These are phyloP conservation scores for Penicillium verrucosum DNA, from an alignment of 2,329 filamentous ascomycete species.

Conservation along the genomic window DNA sequence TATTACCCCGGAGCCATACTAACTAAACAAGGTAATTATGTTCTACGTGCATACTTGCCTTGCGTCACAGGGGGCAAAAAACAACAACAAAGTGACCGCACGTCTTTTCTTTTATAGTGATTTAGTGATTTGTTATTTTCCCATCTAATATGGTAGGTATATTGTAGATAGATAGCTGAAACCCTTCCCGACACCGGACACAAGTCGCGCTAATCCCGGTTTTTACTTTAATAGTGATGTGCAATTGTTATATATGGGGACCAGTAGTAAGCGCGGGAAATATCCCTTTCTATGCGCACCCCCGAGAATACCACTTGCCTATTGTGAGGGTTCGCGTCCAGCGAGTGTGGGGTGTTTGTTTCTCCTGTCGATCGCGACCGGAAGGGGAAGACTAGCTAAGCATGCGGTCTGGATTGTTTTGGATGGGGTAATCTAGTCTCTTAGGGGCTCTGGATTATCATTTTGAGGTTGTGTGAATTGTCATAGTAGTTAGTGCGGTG, in stretches of 20 bases:
- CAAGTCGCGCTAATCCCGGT: neutral
- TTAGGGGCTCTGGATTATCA: neutral
- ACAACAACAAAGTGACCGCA: neutral
- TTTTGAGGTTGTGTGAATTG: neutral
- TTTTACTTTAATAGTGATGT: neutral
- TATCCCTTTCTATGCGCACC: neutral
- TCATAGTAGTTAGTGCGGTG: neutral
- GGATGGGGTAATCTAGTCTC: neutral
- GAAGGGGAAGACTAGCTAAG: slow-evolving; percentile 6
- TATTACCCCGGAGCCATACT: neutral
- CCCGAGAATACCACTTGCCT: neutral
- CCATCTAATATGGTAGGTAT: neutral
- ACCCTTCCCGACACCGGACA: neutral
- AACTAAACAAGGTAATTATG: neutral
- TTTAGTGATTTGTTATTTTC: neutral
- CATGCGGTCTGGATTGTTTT: neutral
- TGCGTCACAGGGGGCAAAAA: neutral
- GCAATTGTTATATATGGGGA: neutral
- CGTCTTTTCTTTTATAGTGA: neutral
- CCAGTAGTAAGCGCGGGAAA: neutral
- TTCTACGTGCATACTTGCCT: neutral
- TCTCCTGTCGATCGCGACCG: slow-evolving; percentile 25
- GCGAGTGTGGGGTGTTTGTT: slow-evolving; percentile 9
- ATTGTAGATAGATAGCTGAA: neutral
- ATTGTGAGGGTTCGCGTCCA: neutral